Evolutionary conservation across 1,284 basidiomycete species (phyloP), one percentile per base, ranked within the genome.

Genomic region (Moesziomyces globuligerus): DNA sequence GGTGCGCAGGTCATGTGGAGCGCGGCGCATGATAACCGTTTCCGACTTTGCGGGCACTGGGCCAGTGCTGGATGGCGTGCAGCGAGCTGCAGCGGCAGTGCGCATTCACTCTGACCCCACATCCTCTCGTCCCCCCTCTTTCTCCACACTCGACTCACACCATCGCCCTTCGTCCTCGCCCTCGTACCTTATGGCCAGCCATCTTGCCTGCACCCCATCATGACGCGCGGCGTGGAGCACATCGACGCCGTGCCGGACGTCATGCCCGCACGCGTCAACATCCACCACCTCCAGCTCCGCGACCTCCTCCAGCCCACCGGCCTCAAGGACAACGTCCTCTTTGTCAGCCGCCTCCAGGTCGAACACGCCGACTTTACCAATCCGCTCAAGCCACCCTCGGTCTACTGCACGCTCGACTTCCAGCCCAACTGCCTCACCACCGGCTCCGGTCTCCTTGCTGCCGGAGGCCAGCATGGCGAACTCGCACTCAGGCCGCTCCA

Each of bases 391-490:
- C 55, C 62, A 4, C 85, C 45, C 84, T 85, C 87, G 13, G 72
- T 84, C 3, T 92, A 90, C 81, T 84, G 82, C 23, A 88, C 90
- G 15, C 90, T 91, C 75, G 89, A 89, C 5, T 86, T 93, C 42
- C 84, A 88, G 1, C 87, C 89, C 0, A 85, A 90, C 18, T 85
- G 84, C 9, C 79, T 92, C 25, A 64, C 80, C 5, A 60, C 68
- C 3, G 82, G 81, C 3, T 84, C 85, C 7, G 86, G 85, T 17
- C 86, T 93, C n/a, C 83, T 93, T 17, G 92, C 91, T 25, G 89
- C 89, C 4, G 92, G 91, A 58, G 92, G 92, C 3, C 90, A 91
- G 79, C 88, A 90, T 11, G 88, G 90, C 4, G 90, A 94, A 78
- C 85, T 94, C 1, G 89, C 91, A 51, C 84, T 93, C 21, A 89